These are phyloP conservation scores for Lanmaoa pseudosensibilis DNA, from an alignment of 768 basidiomycete genomes.

Conservation along the genomic window DNA sequence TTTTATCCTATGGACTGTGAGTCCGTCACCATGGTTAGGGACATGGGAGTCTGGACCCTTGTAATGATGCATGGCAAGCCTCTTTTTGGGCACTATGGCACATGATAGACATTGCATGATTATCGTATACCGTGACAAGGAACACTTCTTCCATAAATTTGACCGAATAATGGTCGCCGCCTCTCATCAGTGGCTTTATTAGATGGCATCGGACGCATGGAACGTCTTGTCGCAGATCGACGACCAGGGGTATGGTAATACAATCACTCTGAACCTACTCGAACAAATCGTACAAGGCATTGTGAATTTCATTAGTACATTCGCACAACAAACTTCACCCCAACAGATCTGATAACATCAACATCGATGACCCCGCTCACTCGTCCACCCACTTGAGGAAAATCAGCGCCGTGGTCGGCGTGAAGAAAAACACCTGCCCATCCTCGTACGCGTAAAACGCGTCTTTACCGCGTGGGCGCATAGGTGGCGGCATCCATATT, in stretches of 20 bases:
- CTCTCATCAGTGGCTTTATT: no score
- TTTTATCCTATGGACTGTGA: constrained; percentile 1
- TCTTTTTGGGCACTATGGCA: not conserved
- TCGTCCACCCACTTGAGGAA: constrained; percentile 7
- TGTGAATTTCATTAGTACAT: not conserved
- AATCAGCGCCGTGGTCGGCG: not conserved
- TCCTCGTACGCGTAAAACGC: constrained; percentile 7
- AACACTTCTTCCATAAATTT: no score
- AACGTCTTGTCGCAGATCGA: no score
- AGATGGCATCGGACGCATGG: no score
- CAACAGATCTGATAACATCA: not conserved
- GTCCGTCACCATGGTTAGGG: not conserved
- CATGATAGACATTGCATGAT: not conserved
- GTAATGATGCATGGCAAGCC: constrained; percentile 1
- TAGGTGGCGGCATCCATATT: constrained; percentile 10
- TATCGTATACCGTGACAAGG: not conserved
- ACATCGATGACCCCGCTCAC: not conserved
- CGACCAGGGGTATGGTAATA: no score
- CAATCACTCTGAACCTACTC: no score
- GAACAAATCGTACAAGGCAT: no score
- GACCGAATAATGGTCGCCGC: no score
- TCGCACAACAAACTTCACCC: not conserved
- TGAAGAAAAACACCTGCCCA: constrained; percentile 2
- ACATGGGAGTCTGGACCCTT: not conserved
- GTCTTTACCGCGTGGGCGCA: constrained; percentile 5